Percentiles rank a stretch among this genome's conserved stretches.
Conservation (phyloP, 805 yeast species). For the Helenozyma baotianmanensis region DNA sequence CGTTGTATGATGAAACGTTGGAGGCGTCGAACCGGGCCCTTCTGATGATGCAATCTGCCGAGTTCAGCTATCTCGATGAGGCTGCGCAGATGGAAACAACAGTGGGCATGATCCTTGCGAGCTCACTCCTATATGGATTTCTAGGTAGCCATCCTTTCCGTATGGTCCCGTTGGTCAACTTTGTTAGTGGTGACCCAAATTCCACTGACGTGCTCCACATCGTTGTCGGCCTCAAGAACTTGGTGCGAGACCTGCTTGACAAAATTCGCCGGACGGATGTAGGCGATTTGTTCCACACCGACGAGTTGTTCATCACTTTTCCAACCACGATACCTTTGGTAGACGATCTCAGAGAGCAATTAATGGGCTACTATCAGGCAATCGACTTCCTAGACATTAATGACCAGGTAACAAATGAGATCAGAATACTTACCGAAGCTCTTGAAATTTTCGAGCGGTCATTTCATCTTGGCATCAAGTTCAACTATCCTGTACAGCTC, state of each 20-base stretch:
- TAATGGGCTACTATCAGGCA: too few species aligned
- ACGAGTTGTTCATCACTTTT: not conserved
- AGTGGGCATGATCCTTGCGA: constrained; percentile 4
- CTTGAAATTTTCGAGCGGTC: constrained; percentile 15
- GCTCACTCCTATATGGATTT: constrained; percentile 23
- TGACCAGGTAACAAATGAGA: too few species aligned
- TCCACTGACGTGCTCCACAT: too few species aligned
- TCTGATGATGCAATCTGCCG: not conserved
- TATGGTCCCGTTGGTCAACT: constrained; percentile 22
- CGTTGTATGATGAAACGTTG: constrained; percentile 15
- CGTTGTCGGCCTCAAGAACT: too few species aligned
- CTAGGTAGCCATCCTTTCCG: constrained; percentile 29
- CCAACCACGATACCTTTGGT: too few species aligned
- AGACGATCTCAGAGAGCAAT: too few species aligned
- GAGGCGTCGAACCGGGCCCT: constrained; percentile 8
- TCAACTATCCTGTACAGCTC: too few species aligned
- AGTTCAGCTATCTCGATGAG: constrained; percentile 3
- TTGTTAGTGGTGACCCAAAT: too few species aligned
- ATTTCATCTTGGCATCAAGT: constrained; percentile 14
- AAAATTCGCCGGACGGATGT: too few species aligned
- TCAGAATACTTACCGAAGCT: constrained; percentile 12
- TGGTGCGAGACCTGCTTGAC: too few species aligned
- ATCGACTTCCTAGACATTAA: too few species aligned
- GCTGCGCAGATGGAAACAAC: not conserved
- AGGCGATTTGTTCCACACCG: not conserved